phyloP scores from a whole-genome alignment of 2,329 filamentous ascomycete genomes.

The Penicillium sp. region DNA sequence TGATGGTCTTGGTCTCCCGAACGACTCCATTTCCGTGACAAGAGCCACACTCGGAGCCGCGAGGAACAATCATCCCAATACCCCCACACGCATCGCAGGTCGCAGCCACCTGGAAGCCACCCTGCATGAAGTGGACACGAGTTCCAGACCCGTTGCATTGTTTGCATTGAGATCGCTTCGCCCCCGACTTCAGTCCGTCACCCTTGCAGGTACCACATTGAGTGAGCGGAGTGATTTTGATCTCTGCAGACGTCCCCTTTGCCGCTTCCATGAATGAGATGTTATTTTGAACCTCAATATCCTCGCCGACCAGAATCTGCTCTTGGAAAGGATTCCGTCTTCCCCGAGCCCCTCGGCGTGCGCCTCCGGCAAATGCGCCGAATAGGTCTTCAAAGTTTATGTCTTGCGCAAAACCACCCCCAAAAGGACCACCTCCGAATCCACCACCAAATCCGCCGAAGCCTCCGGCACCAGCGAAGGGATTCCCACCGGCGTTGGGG shows the following conservation, averaged over 20 bases:
- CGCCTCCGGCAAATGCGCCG: conserved; percentile 68
- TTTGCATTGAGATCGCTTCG: conserved; percentile 66
- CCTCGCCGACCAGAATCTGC: conserved; percentile 80
- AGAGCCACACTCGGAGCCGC: conserved; percentile 70
- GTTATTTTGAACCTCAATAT: conserved; percentile 88
- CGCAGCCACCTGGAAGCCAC: conserved; percentile 92
- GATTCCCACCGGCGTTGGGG: conserved; percentile 54
- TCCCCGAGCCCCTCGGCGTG: conserved; percentile 47
- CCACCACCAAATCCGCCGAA: conserved; percentile 55
- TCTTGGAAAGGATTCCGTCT: conserved; percentile 70
- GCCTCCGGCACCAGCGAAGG: conserved; percentile 56
- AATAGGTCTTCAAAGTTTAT: conserved; percentile 98
- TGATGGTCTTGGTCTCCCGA: conserved; percentile 74
- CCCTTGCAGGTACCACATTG: conserved; percentile 78
- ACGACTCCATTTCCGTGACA: conserved; percentile 81
- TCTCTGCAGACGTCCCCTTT: conserved; percentile 82
- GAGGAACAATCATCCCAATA: conserved; percentile 67
- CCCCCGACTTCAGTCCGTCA: conserved; percentile 75
- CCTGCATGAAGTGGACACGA: conserved; percentile 80
- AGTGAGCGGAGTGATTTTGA: conserved; percentile 74
- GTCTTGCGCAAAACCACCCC: conserved; percentile 65
- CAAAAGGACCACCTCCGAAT: conserved; percentile 44
- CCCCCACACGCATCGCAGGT: conserved; percentile 80
- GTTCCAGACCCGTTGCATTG: conserved; percentile 81
- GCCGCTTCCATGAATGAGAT: conserved; percentile 96